These are phyloP conservation scores for Debaryomyces castellii DNA, from an alignment of 805 yeast genomes.

Conservation along the genomic window DNA sequence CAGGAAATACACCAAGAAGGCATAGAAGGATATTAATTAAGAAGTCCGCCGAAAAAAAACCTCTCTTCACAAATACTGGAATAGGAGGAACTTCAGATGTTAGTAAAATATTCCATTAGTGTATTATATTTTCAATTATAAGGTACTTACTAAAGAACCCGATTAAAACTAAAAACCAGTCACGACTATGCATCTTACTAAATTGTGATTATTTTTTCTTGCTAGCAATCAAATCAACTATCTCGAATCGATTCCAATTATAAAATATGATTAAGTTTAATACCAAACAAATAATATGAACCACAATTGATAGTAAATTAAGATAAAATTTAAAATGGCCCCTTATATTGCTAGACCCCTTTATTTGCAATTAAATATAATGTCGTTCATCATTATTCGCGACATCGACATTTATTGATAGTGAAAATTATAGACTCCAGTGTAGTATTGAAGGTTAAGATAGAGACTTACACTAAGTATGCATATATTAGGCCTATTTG, in stretches of 20 bases:
- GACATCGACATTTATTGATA: background rate
- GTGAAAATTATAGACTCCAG: background rate
- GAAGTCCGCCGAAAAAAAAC: slow-evolving; percentile 68
- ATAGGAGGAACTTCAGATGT: slow-evolving; percentile 67
- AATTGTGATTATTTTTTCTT: too few species aligned
- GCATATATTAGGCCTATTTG: background rate
- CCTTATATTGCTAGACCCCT: background rate
- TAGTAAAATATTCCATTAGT: background rate
- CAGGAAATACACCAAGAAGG: slow-evolving; percentile 72
- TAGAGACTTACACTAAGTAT: background rate
- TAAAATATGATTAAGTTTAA: too few species aligned
- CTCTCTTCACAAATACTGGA: slow-evolving; percentile 73
- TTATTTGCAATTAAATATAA: background rate
- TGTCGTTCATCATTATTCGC: background rate
- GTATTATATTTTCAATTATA: too few species aligned
- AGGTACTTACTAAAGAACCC: slow-evolving; percentile 53
- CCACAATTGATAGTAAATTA: too few species aligned
- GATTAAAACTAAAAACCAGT: slow-evolving; percentile 64
- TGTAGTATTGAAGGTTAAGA: too few species aligned
- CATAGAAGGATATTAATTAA: slow-evolving; percentile 71
- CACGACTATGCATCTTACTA: slow-evolving; percentile 41
- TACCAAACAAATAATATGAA: too few species aligned
- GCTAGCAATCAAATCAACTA: too few species aligned
- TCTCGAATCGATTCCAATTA: too few species aligned
- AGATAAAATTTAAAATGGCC: too few species aligned